Percentiles rank a stretch among this genome's conserved stretches.
phyloP scores from a whole-genome alignment of 768 basidiomycete genomes.

The Mycena polygramma region DNA sequence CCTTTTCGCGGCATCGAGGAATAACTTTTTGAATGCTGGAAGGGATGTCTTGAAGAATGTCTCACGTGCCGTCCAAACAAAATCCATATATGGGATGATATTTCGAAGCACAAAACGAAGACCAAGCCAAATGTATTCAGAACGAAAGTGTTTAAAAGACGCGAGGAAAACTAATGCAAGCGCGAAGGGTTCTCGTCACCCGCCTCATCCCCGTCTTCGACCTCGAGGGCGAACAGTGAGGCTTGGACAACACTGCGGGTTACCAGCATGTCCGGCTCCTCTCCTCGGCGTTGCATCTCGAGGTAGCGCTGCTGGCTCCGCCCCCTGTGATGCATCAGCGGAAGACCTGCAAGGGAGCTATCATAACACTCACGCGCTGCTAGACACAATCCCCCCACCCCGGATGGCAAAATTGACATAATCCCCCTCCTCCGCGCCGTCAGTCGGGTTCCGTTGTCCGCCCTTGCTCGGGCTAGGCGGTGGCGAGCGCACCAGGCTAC shows the following conservation, averaged over 20 bases:
- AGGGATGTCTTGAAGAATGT: no score
- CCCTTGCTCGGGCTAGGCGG: neutral
- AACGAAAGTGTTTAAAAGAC: no score
- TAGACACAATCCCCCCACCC: constrained; percentile 3
- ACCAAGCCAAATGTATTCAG: no score
- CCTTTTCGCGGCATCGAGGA: neutral
- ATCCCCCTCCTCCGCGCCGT: no score
- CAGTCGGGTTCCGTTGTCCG: neutral
- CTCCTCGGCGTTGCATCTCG: neutral
- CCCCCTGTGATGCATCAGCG: neutral
- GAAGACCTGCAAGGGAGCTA: neutral
- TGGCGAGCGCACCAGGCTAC: neutral
- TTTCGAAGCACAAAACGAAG: no score
- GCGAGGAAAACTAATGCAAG: neutral
- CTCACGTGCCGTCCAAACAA: no score
- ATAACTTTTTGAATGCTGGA: no score
- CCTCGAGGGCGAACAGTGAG: neutral
- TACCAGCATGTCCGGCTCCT: neutral
- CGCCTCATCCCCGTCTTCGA: neutral
- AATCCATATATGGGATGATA: no score
- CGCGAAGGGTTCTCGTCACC: no score
- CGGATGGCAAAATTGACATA: constrained; percentile 18
- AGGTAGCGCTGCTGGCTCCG: neutral
- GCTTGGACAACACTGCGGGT: neutral
- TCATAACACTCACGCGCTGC: constrained; percentile 9